phyloP scores from a whole-genome alignment of 176 grass and related monocot genomes.

The Avena sativa region DNA sequence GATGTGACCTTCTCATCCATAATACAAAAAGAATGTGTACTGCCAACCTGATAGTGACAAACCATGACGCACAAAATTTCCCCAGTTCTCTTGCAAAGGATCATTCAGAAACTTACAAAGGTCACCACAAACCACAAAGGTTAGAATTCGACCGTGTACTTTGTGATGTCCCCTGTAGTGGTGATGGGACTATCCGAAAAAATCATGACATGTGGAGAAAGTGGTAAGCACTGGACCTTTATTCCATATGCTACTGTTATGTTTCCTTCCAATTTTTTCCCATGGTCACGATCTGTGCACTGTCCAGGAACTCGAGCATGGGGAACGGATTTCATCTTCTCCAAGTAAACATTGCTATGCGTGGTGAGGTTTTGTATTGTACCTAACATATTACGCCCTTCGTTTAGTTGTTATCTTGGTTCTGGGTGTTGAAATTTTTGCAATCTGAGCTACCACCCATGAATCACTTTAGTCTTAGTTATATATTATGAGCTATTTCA shows the following conservation, averaged over 20 bases:
- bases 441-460: neutral
- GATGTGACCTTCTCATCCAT: conserved; percentile 94
- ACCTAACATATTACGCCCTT: neutral
- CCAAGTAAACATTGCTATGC: conserved; percentile 95
- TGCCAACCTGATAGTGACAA: conserved; percentile 92
- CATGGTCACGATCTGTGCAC: conserved; percentile 16
- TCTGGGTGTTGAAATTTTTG: neutral
- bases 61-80: conserved; percentile 90
- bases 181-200: conserved; percentile 93
- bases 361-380: conserved; percentile 53
- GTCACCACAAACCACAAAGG: conserved; percentile 27
- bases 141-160: conserved; percentile 79
- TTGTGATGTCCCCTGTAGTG: conserved; percentile 97
- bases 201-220: conserved; percentile 90
- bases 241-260: conserved; percentile 23
- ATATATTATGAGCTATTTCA: conserved; percentile 9
- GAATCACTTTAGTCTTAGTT: conserved; percentile 24
- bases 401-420: conserved; percentile 9
- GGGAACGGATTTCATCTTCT: conserved; percentile 79
- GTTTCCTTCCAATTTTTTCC: conserved; percentile 33
- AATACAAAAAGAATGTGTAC: conserved; percentile 96
- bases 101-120: conserved; percentile 29
- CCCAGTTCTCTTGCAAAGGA: conserved; percentile 53
- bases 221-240: conserved; percentile 56
- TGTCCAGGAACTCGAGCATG: conserved; percentile 80